These are phyloP conservation scores for Kodamaea jinghongensis DNA, from an alignment of 805 yeast genomes.

Conservation along the genomic window DNA sequence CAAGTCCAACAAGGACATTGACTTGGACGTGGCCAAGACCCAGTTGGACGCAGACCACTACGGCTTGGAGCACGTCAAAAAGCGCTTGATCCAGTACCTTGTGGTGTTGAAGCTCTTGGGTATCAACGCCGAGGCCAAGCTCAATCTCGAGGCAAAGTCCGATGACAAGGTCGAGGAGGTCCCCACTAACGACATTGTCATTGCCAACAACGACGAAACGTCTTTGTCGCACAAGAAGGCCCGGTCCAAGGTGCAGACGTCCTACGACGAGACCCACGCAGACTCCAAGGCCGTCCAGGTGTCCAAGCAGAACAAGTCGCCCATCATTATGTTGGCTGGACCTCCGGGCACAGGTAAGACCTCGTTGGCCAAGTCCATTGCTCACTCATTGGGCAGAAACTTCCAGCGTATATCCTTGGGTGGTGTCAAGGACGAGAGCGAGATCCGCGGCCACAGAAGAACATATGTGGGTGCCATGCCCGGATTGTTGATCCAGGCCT, in stretches of 20 bases:
- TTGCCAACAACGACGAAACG: slow-evolving; percentile 38
- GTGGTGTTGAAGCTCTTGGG: slow-evolving; percentile 68
- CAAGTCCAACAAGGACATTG: slow-evolving; percentile 42
- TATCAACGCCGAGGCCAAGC: slow-evolving; percentile 28
- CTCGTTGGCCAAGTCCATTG: slow-evolving; percentile 78
- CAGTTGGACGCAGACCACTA: slow-evolving; percentile 43
- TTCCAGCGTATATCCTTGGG: slow-evolving; percentile 83
- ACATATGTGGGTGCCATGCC: slow-evolving; percentile 94
- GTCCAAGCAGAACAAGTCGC: slow-evolving; percentile 49
- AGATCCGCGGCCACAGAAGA: slow-evolving; percentile 85
- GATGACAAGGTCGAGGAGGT: slow-evolving; percentile 6
- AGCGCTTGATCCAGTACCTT: slow-evolving; percentile 71
- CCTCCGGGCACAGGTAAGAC: slow-evolving; percentile 97
- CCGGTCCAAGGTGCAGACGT: slow-evolving; percentile 15
- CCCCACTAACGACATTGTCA: slow-evolving; percentile 19
- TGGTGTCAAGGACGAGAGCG: slow-evolving; percentile 86
- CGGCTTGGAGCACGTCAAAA: slow-evolving; percentile 57
- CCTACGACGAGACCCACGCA: slow-evolving; percentile 15
- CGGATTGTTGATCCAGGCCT: slow-evolving; percentile 72
- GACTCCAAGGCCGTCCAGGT: slow-evolving; percentile 17
- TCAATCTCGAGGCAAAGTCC: slow-evolving; percentile 10
- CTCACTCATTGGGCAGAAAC: slow-evolving; percentile 66
- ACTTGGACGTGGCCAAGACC: slow-evolving; percentile 41
- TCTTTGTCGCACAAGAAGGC: slow-evolving; percentile 24
- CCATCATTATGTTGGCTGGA: slow-evolving; percentile 78